Percentiles rank a stretch among this genome's conserved stretches.
Conservation (phyloP, 2,329 filamentous ascomycete species). For the Nemania abortiva region DNA sequence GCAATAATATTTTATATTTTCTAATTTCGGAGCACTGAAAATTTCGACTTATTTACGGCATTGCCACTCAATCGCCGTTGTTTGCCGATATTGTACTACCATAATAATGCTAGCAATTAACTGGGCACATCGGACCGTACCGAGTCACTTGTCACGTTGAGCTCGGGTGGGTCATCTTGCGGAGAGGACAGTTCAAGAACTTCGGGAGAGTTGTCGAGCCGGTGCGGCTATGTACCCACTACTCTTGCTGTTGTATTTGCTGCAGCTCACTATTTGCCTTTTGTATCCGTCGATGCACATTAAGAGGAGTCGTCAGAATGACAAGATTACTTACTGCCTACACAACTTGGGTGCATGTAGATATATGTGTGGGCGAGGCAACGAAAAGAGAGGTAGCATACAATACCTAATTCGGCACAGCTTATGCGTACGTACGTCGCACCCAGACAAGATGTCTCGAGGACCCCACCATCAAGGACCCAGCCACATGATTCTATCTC, state of each 20-base stretch:
- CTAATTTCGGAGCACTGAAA: not conserved
- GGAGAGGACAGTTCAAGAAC: not conserved
- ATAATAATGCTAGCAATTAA: not conserved
- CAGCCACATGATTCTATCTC: conserved; percentile 14
- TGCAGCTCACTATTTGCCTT: too few species aligned
- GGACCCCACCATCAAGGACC: conserved; percentile 14
- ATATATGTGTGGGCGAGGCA: not conserved
- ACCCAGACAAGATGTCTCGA: not conserved
- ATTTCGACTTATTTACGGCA: not conserved
- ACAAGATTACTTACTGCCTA: not conserved
- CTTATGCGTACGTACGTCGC: not conserved
- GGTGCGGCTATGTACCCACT: not conserved
- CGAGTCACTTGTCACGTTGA: conserved; percentile 30
- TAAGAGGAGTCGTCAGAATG: too few species aligned
- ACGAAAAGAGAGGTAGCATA: too few species aligned
- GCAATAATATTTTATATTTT: conserved; percentile 16
- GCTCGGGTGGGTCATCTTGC: conserved; percentile 30
- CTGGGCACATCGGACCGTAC: conserved; percentile 32
- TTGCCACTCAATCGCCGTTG: not conserved
- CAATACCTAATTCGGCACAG: too few species aligned
- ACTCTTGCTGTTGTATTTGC: too few species aligned
- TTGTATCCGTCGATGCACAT: not conserved
- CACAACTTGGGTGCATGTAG: not conserved
- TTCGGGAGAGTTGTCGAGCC: not conserved
- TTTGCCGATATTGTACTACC: not conserved